phyloP scores from a whole-genome alignment of 495 filamentous ascomycete genomes.

The Apiosordaria backusii region DNA sequence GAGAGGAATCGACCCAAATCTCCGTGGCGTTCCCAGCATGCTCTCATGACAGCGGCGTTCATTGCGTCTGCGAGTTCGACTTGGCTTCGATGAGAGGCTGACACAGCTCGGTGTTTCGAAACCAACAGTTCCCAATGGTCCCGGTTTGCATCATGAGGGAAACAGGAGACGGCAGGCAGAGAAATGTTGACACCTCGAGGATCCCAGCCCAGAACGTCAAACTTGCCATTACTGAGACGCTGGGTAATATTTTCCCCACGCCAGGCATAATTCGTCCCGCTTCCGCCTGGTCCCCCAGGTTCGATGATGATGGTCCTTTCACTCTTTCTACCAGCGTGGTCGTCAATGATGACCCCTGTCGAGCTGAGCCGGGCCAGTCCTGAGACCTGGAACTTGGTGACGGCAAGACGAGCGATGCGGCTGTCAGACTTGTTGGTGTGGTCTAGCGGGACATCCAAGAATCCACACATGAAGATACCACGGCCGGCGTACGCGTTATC shows the following conservation, averaged over 20 bases:
- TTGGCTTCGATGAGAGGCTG: slow-evolving; percentile 29
- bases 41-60: slow-evolving; percentile 41
- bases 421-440: slow-evolving; percentile 42
- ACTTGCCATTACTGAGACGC: slow-evolving; percentile 40
- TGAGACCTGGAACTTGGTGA: slow-evolving; percentile 45
- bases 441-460: slow-evolving; percentile 47
- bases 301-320: slow-evolving; percentile 47
- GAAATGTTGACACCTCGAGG: slow-evolving; percentile 54
- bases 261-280: slow-evolving; percentile 42
- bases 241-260: slow-evolving; percentile 33
- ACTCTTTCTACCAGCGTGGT: slow-evolving; percentile 34
- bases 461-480: slow-evolving; percentile 46
- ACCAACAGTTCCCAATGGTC: slow-evolving; percentile 43
- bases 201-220: slow-evolving; percentile 54
- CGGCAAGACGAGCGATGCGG: slow-evolving; percentile 43
- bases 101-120: slow-evolving; percentile 37
- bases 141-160: slow-evolving; percentile 40
- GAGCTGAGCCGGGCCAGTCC: slow-evolving; percentile 32
- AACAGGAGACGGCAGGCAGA: slow-evolving; percentile 49
- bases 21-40: slow-evolving; percentile 44
- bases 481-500: slow-evolving; percentile 36
- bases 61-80: slow-evolving; percentile 40
- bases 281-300: slow-evolving; percentile 47
- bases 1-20: slow-evolving; percentile 41
- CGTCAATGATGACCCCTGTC: background rate